These are phyloP conservation scores for Arabidopsis thaliana DNA, from an alignment of 345 rosid genomes.

Conservation along the genomic window TAIR10.1 NC_003076.8:7869001-7869500, in stretches of 20 bases:
- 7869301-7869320: not conserved
- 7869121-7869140: constrained; percentile 6
- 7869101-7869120: not conserved
- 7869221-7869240: not conserved
- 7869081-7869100: not conserved
- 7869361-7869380: no score
- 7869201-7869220: constrained; percentile 13
- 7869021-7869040: constrained; percentile 37
- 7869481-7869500: no score
- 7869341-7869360: not conserved
- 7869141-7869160: not conserved
- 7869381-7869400: no score
- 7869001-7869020: constrained; percentile 61
- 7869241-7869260: constrained; percentile 11
- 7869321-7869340: not conserved
- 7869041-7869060: constrained; percentile 44
- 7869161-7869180: not conserved
- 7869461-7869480: no score
- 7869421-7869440: no score
- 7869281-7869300: not conserved
- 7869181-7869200: not conserved
- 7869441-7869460: no score
- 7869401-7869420: no score
- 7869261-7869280: not conserved
- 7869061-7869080: constrained; percentile 22